phyloP scores from a whole-genome alignment of 352 stramenopile species.

The Paralagenidium karlingii region DNA sequence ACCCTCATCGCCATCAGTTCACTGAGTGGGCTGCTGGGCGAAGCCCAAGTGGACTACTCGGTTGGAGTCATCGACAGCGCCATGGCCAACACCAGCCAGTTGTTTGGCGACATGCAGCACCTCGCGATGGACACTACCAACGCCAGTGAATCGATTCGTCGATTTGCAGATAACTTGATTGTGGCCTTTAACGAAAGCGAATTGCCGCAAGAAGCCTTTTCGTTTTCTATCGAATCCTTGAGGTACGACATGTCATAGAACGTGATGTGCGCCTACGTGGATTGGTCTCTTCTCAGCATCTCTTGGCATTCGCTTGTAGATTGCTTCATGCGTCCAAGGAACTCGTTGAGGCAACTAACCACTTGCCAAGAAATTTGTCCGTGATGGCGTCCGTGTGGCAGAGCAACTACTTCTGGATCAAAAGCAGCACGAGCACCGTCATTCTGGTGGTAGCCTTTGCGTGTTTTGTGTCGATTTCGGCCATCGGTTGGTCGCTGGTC shows the following conservation, averaged over 20 bases:
- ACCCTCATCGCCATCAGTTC: slow-evolving; percentile 62
- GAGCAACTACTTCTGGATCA: slow-evolving; percentile 69
- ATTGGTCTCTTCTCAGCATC: too few relatives aligned
- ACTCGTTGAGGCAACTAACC: slow-evolving; percentile 28
- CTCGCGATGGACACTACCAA: slow-evolving; percentile 16
- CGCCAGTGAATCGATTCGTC: slow-evolving; percentile 23
- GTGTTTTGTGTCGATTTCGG: slow-evolving; percentile 68
- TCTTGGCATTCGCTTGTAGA: too few relatives aligned
- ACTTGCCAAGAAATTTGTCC: slow-evolving; percentile 39
- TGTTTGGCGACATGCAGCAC: slow-evolving; percentile 27
- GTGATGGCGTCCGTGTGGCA: slow-evolving; percentile 44
- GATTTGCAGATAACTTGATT: slow-evolving; percentile 39
- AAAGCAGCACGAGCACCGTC: slow-evolving; percentile 67
- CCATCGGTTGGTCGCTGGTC: slow-evolving; percentile 73
- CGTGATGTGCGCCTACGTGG: too few relatives aligned
- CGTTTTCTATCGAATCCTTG: slow-evolving; percentile 48
- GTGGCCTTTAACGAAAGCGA: slow-evolving; percentile 60
- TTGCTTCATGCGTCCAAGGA: slow-evolving; percentile 43
- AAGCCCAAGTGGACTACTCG: slow-evolving; percentile 77
- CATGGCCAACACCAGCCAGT: slow-evolving; percentile 54
- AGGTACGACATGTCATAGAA: slow-evolving; percentile 10
- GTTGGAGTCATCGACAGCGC: slow-evolving; percentile 51
- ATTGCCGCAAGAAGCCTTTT: slow-evolving; percentile 40
- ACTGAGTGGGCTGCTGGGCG: slow-evolving; percentile 50
- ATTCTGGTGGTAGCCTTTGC: slow-evolving; percentile 58